Evolutionary conservation across 106 monocot genomes (phyloP), one percentile per base, ranked within the genome.

Genomic region (Narthecium ossifragum): DNA sequence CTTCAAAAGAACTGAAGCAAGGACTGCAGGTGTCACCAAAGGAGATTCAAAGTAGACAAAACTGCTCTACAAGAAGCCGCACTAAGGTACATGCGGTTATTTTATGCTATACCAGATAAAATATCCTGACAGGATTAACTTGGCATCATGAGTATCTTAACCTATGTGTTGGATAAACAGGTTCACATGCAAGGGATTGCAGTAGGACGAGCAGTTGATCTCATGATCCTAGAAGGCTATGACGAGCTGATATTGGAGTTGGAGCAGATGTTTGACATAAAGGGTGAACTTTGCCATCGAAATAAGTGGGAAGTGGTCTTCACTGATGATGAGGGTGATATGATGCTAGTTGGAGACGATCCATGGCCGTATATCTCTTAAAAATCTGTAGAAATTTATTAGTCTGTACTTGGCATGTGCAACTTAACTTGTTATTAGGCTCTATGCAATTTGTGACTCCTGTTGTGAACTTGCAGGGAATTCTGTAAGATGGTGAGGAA

Each of bases 131-230:
- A 10, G 36, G 22, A 29, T 61, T 45, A 11, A 27, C 18, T 62
- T n/a, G 17, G 34, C n/a, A n/a, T n/a, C n/a, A n/a, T n/a, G n/a
- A n/a, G n/a, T n/a, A n/a, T n/a, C n/a, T n/a, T 41, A 31, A 45
- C 17, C 30, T 45, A 5, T 55, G 11, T 55, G 14, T 1, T 22
- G 17, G 61, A 73, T 22, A 68, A 31, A 18, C 12, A 92, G 92
- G 93, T 93, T 62, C 88, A 85, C 46, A 93, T 88, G 88, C 82
- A 88, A 68, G 92, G 92, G 31, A 66, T 80, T 61, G 92, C 88
- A 1, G 92, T 93, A 0, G 88, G 88, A 1, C 62, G 92, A 70
- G 88, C 92, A 31, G 81, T 93, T 33, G 88, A 93, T 65, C 69
- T 93, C 20, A 61, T 74, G 2, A 33, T 57, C 23, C 49, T 93